Evolutionary conservation across 2,329 filamentous ascomycete genomes (phyloP), one percentile per base, ranked within the genome.

Genomic region (Diaporthe amygdali): DNA sequence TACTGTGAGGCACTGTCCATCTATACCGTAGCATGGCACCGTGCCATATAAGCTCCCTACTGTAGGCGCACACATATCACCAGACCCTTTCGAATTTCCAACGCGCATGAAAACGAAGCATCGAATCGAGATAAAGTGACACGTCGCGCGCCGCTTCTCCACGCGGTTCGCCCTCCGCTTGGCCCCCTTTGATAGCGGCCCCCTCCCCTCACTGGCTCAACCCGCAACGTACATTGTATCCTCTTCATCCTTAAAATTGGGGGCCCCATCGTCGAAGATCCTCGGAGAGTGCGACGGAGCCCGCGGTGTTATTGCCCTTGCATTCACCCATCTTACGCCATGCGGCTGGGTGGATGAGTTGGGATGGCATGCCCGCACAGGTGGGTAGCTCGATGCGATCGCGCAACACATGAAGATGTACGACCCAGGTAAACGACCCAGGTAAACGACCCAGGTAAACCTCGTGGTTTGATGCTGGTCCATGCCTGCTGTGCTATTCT

Each of bases 101-200:
- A 63, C 41, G 10, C 46, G 41, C 59, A 63, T 63, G 59, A 47
- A 47, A 12, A n/a, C n/a, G n/a, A 20, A 44, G 59, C 59, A 47
- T 47, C 41, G 20, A 46, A 63, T 63, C 59, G 59, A 63, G 59
- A 63, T 63, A 47, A 63, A 63, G 41, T 63, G 59, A 63, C 59
- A 63, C 27, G 59, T 63, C 59, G 59, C 59, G 27, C 56, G n/a
- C 56, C 56, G 25, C 17, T 34, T 22, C 41, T 63, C 56, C 56
- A 47, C 56, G 20, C 27, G 39, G 5, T 47, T 46, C 39, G 39
- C 37, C 39, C 25, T 61, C 39, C 20, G 54, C 54, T 41, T 59
- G 54, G 34, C 54, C 59, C 54, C 54, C 25, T 59, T 30, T 41
- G 34, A 59, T 41, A 15, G 27, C 30, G 15, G 8, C 9, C 49